Percentiles rank a stretch among this genome's conserved stretches.
Evolutionary conservation across 106 monocot genomes (phyloP).

Genomic region (Platanthera zijinensis): DNA sequence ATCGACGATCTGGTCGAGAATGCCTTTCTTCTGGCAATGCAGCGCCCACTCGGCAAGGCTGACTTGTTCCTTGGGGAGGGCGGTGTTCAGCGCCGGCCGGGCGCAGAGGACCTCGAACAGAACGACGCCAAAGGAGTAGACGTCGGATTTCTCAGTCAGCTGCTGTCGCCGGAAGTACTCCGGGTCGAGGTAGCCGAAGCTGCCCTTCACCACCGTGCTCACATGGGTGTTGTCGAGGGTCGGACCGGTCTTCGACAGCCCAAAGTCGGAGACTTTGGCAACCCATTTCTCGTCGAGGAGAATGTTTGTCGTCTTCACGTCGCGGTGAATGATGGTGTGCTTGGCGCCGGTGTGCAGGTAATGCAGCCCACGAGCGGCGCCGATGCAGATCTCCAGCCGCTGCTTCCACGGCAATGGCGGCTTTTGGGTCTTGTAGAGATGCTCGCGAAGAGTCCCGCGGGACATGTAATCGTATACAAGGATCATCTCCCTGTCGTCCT

Average conservation of each 20-base stretch:
- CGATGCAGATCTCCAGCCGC: conserved; percentile 85
- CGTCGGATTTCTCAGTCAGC: conserved; percentile 78
- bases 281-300: conserved; percentile 69
- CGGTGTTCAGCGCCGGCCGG: conserved; percentile 38
- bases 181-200: conserved; percentile 80
- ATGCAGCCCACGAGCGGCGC: conserved; percentile 70
- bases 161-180: conserved; percentile 80
- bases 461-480: conserved; percentile 81
- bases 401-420: conserved; percentile 76
- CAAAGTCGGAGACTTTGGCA: conserved; percentile 76
- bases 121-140: conserved; percentile 77
- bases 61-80: conserved; percentile 60
- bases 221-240: conserved; percentile 53
- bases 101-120: conserved; percentile 76
- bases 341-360: conserved; percentile 89
- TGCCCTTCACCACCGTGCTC: conserved; percentile 82
- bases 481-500: conserved; percentile 82
- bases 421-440: conserved; percentile 64
- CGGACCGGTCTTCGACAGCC: conserved; percentile 62
- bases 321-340: conserved; percentile 75
- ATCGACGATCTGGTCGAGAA: conserved; percentile 60
- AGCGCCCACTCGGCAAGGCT: conserved; percentile 73
- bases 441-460: conserved; percentile 59
- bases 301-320: conserved; percentile 90
- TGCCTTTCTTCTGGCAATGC: conserved; percentile 62